These are phyloP conservation scores for Wickerhamomyces queroliae DNA, from an alignment of 805 yeast genomes.

Conservation along the genomic window DNA sequence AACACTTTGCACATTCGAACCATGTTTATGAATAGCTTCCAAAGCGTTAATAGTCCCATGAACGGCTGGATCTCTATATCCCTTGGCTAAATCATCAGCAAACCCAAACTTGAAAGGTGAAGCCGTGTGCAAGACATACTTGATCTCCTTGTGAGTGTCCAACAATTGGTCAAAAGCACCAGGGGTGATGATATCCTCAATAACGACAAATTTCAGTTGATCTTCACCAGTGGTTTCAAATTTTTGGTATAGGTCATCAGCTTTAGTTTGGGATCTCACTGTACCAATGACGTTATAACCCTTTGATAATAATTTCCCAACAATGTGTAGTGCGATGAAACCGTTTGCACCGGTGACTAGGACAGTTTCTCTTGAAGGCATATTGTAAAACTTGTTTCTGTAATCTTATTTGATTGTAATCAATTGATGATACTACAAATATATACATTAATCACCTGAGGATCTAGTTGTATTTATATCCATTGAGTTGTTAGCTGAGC, in stretches of 20 bases:
- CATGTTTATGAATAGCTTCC: conserved; percentile 33
- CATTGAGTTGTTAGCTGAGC: too few species aligned
- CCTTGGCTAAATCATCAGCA: conserved; percentile 33
- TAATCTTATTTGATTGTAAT: too few species aligned
- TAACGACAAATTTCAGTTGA: conserved; percentile 34
- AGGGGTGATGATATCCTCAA: conserved; percentile 34
- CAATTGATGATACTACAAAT: too few species aligned
- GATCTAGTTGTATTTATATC: too few species aligned
- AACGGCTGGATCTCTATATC: conserved; percentile 45
- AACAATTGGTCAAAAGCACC: conserved; percentile 39
- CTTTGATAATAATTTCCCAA: conserved; percentile 27
- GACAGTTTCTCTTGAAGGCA: too few species aligned
- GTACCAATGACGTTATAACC: conserved; percentile 36
- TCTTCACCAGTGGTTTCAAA: conserved; percentile 18
- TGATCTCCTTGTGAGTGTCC: conserved; percentile 38
- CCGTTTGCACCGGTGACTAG: conserved; percentile 41
- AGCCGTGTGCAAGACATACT: conserved; percentile 51
- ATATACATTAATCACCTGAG: too few species aligned
- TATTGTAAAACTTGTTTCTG: too few species aligned
- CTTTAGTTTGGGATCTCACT: conserved; percentile 32
- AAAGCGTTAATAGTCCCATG: conserved; percentile 45
- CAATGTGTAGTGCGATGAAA: conserved; percentile 37
- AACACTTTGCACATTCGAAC: conserved; percentile 34
- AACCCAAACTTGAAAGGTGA: conserved; percentile 45
- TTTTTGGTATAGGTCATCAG: conserved; percentile 17